These are phyloP conservation scores for Cladosporium halotolerans DNA, from an alignment of 2,329 filamentous ascomycete species.

Conservation along the genomic window DNA sequence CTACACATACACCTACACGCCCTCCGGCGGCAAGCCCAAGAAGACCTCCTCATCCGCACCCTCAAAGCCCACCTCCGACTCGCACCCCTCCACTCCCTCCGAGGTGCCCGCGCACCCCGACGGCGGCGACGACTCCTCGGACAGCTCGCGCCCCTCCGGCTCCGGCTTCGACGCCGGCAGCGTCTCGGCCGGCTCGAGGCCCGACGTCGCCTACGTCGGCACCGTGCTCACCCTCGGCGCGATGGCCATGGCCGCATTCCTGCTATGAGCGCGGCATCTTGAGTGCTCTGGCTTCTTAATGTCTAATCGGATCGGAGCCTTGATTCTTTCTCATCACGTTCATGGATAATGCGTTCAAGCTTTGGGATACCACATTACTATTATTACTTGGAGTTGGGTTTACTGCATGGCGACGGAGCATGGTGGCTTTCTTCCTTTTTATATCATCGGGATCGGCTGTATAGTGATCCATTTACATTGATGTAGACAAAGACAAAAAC, in stretches of 20 bases:
- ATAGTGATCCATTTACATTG: too few species aligned
- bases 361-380: neutral
- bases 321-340: neutral
- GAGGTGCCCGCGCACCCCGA: slow-evolving; percentile 6
- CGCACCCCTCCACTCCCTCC: slow-evolving; percentile 1
- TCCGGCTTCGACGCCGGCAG: slow-evolving; percentile 4
- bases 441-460: too few species aligned
- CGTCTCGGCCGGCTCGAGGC: slow-evolving; percentile 2
- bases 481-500: too few species aligned
- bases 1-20: slow-evolving; percentile 12
- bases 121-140: neutral
- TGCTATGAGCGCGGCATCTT: neutral
- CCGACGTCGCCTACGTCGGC: neutral
- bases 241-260: slow-evolving; percentile 3
- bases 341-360: neutral
- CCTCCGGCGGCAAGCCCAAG: slow-evolving; percentile 12
- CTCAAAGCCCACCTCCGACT: neutral
- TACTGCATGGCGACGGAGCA: too few species aligned
- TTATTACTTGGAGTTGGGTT: neutral
- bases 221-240: slow-evolving; percentile 1
- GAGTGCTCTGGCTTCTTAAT: neutral
- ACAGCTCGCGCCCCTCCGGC: neutral
- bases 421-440: too few species aligned
- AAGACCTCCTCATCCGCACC: slow-evolving; percentile 4
- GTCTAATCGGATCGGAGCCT: slow-evolving; percentile 1